Evolutionary conservation across 345 rosid species (phyloP).

Genomic region (Barbarea vulgaris): DNA sequence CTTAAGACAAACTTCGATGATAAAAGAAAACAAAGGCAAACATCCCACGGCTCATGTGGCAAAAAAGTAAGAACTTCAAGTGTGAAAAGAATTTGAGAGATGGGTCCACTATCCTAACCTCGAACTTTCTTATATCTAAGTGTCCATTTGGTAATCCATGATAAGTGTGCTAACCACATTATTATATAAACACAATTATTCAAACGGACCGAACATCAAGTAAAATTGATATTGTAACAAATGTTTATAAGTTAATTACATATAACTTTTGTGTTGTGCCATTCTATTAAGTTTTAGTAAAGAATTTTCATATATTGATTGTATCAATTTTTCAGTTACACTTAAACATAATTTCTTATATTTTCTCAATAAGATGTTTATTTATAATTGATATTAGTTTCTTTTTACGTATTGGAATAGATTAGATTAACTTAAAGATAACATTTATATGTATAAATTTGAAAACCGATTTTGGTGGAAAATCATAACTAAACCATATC

Average conservation of each 20-base stretch:
- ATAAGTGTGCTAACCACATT: conserved; percentile 6
- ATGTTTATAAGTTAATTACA: neutral
- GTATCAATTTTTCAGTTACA: neutral
- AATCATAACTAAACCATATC: neutral
- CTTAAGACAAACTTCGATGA: neutral
- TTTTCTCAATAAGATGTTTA: neutral
- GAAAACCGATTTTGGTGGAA: neutral
- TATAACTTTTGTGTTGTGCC: neutral
- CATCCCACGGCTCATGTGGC: conserved; percentile 25
- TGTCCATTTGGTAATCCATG: conserved; percentile 39
- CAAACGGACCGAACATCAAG: conserved; percentile 8
- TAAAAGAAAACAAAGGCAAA: conserved; percentile 8
- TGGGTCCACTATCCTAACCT: conserved; percentile 25
- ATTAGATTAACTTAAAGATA: neutral
- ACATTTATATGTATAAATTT: neutral
- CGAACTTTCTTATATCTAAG: neutral
- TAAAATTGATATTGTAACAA: neutral
- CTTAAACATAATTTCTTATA: neutral
- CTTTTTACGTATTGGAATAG: neutral
- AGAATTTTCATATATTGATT: neutral
- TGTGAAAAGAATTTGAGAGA: conserved; percentile 36
- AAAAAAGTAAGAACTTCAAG: conserved; percentile 26
- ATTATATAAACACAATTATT: neutral
- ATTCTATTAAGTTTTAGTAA: neutral
- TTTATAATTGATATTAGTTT: neutral